Conservation (phyloP, 2,329 filamentous ascomycete species). For the Pestalotiopsis sp. region DNA sequence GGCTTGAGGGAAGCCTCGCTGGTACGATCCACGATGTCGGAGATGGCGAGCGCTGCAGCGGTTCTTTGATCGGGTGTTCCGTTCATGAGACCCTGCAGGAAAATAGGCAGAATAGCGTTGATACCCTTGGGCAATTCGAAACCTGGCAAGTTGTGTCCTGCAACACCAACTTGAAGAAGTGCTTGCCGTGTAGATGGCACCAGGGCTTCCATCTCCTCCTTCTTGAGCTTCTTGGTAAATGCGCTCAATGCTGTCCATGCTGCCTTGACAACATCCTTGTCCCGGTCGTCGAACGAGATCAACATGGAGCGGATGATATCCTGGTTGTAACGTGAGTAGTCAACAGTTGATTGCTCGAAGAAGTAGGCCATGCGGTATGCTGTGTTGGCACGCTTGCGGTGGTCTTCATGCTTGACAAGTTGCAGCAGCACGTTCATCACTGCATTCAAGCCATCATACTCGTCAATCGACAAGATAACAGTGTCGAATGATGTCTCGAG, state of each 20-base stretch:
- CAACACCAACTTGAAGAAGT: conserved; percentile 84
- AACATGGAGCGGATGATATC: conserved; percentile 90
- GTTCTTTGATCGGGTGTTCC: conserved; percentile 90
- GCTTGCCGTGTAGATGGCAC: conserved; percentile 85
- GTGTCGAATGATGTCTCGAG: conserved; percentile 84
- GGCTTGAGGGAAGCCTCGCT: conserved; percentile 86
- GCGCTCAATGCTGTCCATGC: conserved; percentile 86
- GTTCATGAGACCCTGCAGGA: conserved; percentile 97
- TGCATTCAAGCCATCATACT: conserved; percentile 93
- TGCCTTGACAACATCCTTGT: conserved; percentile 82
- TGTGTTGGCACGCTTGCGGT: conserved; percentile 78
- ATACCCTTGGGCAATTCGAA: conserved; percentile 96
- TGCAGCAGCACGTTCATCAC: conserved; percentile 92
- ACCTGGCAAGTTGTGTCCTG: conserved; percentile 82
- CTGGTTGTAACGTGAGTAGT: conserved; percentile 95
- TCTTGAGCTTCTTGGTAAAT: conserved; percentile 86
- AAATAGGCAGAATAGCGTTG: conserved; percentile 93
- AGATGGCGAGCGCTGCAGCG: conserved; percentile 89
- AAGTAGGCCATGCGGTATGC: conserved; percentile 83
- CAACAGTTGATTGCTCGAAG: conserved; percentile 78
- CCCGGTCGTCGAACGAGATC: conserved; percentile 88
- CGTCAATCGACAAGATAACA: conserved; percentile 89
- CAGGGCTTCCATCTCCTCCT: conserved; percentile 97
- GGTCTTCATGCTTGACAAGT: conserved; percentile 90
- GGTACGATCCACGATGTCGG: conserved; percentile 92